Evolutionary conservation across 2,329 filamentous ascomycete species (phyloP).

Genomic region (Botrytis fragariae): DNA sequence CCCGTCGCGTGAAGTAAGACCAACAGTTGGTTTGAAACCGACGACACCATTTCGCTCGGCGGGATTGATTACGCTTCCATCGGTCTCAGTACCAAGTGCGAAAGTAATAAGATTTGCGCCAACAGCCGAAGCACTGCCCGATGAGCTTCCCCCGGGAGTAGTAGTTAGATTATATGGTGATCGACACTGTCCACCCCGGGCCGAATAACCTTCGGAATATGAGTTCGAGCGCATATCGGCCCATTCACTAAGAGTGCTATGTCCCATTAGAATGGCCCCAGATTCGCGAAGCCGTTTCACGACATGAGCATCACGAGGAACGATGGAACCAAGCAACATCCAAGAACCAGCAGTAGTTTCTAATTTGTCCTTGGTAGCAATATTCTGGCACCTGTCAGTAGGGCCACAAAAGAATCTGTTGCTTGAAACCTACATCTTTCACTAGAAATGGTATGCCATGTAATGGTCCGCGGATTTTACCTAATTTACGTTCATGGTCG

Average conservation of each 20-base stretch:
- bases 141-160: slow-evolving; percentile 67
- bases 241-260: slow-evolving; percentile 71
- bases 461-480: slow-evolving; percentile 60
- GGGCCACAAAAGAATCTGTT: not conserved
- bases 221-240: slow-evolving; percentile 67
- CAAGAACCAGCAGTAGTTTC: slow-evolving; percentile 71
- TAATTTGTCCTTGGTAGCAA: slow-evolving; percentile 66
- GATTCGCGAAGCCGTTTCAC: slow-evolving; percentile 60
- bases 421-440: slow-evolving; percentile 52
- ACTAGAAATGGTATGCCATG: slow-evolving; percentile 75
- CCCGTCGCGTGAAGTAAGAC: slow-evolving; percentile 62
- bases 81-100: slow-evolving; percentile 71
- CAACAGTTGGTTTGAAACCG: slow-evolving; percentile 74
- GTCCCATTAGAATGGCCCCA: slow-evolving; percentile 64
- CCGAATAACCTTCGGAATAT: slow-evolving; percentile 67
- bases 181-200: slow-evolving; percentile 60
- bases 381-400: slow-evolving; percentile 44
- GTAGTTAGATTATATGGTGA: slow-evolving; percentile 67
- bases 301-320: slow-evolving; percentile 66
- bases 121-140: slow-evolving; percentile 64
- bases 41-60: slow-evolving; percentile 67
- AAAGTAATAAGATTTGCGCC: slow-evolving; percentile 62
- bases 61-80: slow-evolving; percentile 70
- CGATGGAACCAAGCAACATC: slow-evolving; percentile 62
- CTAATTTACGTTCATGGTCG: slow-evolving; percentile 58